Percentiles rank a stretch among this genome's conserved stretches.
phyloP scores from a whole-genome alignment of 164 flowering plant genomes.

The Akebia trifoliata region DNA sequence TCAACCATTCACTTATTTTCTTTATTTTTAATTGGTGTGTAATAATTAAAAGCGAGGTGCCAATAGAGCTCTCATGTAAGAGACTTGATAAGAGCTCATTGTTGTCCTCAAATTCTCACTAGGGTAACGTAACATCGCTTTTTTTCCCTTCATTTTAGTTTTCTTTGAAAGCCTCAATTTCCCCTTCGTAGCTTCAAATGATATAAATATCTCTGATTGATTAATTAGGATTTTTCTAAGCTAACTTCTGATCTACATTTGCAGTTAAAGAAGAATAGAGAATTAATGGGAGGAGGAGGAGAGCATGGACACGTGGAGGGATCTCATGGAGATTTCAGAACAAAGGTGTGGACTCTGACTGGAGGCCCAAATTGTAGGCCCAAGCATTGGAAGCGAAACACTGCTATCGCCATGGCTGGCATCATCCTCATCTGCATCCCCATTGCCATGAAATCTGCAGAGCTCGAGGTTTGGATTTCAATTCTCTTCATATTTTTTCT shows the following conservation, averaged over 20 bases:
- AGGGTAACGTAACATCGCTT: no score
- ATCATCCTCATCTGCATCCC: constrained; percentile 81
- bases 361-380: constrained; percentile 94
- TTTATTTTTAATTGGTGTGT: no score
- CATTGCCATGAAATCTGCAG: constrained; percentile 82
- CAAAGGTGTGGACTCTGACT: constrained; percentile 82
- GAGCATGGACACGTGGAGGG: constrained; percentile 54
- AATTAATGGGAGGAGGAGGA: constrained; percentile 57
- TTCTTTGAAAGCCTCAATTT: no score
- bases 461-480: constrained; percentile 67
- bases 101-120: no score
- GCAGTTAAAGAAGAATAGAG: constrained; percentile 5
- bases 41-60: no score
- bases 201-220: no score
- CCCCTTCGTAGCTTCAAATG: no score
- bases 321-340: constrained; percentile 64
- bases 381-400: constrained; percentile 86
- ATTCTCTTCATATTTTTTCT: neutral
- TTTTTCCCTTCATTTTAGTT: no score
- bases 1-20: no score
- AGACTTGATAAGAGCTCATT: no score
- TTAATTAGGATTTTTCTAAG: no score
- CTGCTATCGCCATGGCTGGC: constrained; percentile 86
- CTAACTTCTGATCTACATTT: neutral
- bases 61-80: no score